These are phyloP conservation scores for Chlamydomonas eustigma DNA, from an alignment of 139 green algal genomes.

Conservation along the genomic window DNA sequence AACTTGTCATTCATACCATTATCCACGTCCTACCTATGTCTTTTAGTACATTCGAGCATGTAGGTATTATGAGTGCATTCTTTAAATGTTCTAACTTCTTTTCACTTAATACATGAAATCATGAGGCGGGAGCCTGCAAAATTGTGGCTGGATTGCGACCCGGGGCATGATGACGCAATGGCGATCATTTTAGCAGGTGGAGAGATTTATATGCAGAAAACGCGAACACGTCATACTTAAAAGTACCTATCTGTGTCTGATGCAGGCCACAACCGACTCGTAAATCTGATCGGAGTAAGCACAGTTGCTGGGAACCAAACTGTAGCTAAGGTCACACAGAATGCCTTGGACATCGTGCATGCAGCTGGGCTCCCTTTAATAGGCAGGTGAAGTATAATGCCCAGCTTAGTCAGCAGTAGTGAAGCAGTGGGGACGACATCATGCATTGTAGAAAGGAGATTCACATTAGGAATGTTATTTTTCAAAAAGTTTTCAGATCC, in stretches of 20 bases:
- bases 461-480: no score
- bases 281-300: slow-evolving; percentile 81
- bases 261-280: slow-evolving; percentile 41
- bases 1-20: no score
- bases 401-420: background rate
- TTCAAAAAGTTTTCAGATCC: no score
- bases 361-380: slow-evolving; percentile 56
- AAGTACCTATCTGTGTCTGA: background rate
- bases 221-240: background rate
- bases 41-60: no score
- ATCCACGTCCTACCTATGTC: no score
- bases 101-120: no score
- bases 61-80: no score
- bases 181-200: slow-evolving; percentile 82
- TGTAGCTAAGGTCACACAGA: slow-evolving; percentile 69
- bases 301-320: slow-evolving; percentile 88
- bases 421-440: no score
- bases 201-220: no score
- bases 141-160: slow-evolving; percentile 86
- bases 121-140: no score
- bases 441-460: no score
- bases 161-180: slow-evolving; percentile 89
- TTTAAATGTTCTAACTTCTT: no score
- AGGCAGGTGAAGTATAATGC: background rate
- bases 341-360: slow-evolving; percentile 74